phyloP scores from a whole-genome alignment of 106 monocot genomes.

The Acorus gramineus region DNA sequence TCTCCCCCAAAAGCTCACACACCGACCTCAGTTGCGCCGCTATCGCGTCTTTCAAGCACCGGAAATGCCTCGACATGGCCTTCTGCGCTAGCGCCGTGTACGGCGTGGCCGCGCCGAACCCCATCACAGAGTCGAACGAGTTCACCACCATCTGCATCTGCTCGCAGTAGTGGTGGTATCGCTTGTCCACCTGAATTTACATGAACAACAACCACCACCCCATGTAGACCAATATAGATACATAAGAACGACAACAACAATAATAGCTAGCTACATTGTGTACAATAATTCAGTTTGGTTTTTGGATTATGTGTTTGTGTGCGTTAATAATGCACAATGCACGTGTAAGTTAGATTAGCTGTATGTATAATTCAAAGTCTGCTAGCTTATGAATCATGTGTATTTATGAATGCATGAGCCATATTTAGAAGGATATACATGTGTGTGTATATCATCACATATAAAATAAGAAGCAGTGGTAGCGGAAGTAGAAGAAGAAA shows the following conservation, averaged over 20 bases:
- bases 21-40: slow-evolving; percentile 50
- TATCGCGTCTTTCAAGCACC: slow-evolving; percentile 87
- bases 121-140: slow-evolving; percentile 91
- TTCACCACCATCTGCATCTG: slow-evolving; percentile 98
- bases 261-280: no score
- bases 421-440: no score
- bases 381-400: no score
- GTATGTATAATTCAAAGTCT: no score
- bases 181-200: slow-evolving; percentile 63
- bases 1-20: slow-evolving; percentile 77
- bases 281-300: no score
- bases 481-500: neutral
- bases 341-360: no score
- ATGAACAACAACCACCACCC: no score
- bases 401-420: no score
- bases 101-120: slow-evolving; percentile 78
- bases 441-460: no score
- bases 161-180: slow-evolving; percentile 94
- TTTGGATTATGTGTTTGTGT: no score
- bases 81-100: slow-evolving; percentile 90
- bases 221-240: neutral
- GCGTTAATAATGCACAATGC: no score
- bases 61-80: slow-evolving; percentile 96
- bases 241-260: neutral
- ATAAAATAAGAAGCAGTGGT: no score